Percentiles rank a stretch among this genome's conserved stretches.
Evolutionary conservation across 129 eudicot species (phyloP).

Genomic region (Lactuca saligna): DNA sequence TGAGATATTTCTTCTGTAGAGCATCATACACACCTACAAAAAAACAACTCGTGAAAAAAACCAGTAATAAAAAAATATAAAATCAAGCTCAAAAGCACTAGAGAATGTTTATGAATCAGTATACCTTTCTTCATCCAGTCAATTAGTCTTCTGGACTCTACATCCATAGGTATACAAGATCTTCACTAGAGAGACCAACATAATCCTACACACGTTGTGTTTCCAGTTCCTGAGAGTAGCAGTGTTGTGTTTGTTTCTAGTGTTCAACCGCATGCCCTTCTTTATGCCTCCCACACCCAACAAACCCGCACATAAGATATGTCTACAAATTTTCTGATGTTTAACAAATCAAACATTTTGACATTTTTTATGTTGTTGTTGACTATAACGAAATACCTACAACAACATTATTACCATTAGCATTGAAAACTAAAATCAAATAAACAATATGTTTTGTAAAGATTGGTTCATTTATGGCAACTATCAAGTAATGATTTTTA

Average conservation of each 20-base stretch:
- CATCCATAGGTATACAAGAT: too few species aligned
- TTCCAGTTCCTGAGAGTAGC: slow-evolving; percentile 91
- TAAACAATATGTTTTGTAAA: slow-evolving; percentile 6
- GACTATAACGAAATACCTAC: slow-evolving; percentile 94
- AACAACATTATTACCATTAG: not conserved
- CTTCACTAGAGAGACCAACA: slow-evolving; percentile 38
- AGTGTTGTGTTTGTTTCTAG: slow-evolving; percentile 96
- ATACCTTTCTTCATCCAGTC: too few species aligned
- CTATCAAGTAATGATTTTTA: not conserved
- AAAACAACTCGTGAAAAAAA: too few species aligned
- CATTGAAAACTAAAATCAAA: too few species aligned
- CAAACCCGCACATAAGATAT: slow-evolving; percentile 90
- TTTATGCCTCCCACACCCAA: slow-evolving; percentile 94
- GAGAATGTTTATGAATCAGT: too few species aligned
- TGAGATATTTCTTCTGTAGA: too few species aligned
- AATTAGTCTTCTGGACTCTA: too few species aligned
- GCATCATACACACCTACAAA: too few species aligned
- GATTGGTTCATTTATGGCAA: too few species aligned
- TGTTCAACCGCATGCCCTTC: slow-evolving; percentile 81
- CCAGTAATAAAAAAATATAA: too few species aligned
- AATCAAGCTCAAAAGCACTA: too few species aligned
- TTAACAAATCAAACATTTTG: slow-evolving; percentile 82
- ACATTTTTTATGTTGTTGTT: slow-evolving; percentile 92
- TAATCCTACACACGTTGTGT: slow-evolving; percentile 96
- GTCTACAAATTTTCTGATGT: slow-evolving; percentile 93